Evolutionary conservation across 176 grass and related monocot genomes (phyloP).

Genomic region (bread wheat (Triticum aestivum)): IWGSC_CS_RefSeq_v2.1 NC_057794.1:546164525-546165024

Average conservation of each 20-base stretch:
- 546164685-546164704: slow-evolving; percentile 19
- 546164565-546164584: slow-evolving; percentile 26
- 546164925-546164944: not conserved
- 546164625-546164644: slow-evolving; percentile 36
- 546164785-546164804: slow-evolving; percentile 20
- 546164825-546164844: slow-evolving; percentile 23
- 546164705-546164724: slow-evolving; percentile 30
- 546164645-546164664: slow-evolving; percentile 40
- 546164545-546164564: not conserved
- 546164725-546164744: slow-evolving; percentile 45
- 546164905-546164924: not conserved
- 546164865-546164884: not conserved
- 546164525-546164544: not conserved
- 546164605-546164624: slow-evolving; percentile 8
- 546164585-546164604: not conserved
- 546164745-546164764: slow-evolving; percentile 35
- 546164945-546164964: slow-evolving; percentile 24
- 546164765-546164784: slow-evolving; percentile 39
- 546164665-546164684: slow-evolving; percentile 26
- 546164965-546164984: slow-evolving; percentile 36
- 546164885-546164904: not conserved
- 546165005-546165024: not conserved
- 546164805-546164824: slow-evolving; percentile 40
- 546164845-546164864: slow-evolving; percentile 30
- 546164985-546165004: slow-evolving; percentile 40